A percentile compares a stretch with the other conserved stretches of the same genome.
Evolutionary conservation across 768 basidiomycete genomes (phyloP).

Genomic region (Leccinum olivaceopallidum): DNA sequence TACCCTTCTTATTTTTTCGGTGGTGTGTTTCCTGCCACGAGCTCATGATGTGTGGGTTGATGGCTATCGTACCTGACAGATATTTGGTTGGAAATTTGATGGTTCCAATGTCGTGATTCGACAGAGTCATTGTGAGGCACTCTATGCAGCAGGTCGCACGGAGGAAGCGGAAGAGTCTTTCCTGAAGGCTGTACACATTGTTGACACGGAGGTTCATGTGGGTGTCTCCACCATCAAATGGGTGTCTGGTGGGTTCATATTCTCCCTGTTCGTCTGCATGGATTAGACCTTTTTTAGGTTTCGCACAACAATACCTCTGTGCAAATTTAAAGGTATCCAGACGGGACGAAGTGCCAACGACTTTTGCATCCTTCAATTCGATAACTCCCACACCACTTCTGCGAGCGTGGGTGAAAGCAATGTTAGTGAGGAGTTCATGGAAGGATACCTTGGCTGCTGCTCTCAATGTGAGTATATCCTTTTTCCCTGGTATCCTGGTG

Average conservation of each 20-base stretch:
- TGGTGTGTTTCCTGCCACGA: not conserved
- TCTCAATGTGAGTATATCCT: not conserved
- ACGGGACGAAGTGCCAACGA: not conserved
- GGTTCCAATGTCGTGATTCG: not conserved
- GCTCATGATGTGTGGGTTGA: not conserved
- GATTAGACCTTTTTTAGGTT: not conserved
- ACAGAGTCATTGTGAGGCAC: not conserved
- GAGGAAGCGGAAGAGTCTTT: not conserved
- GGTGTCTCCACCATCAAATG: not conserved
- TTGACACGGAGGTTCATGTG: not conserved
- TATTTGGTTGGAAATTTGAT: not conserved
- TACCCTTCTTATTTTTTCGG: not conserved
- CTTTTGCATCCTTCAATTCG: not conserved
- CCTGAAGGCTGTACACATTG: not conserved
- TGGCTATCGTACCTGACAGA: not conserved
- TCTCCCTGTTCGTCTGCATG: not conserved
- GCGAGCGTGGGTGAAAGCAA: not conserved
- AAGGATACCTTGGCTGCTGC: not conserved
- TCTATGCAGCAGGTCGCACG: not conserved
- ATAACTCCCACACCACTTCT: not conserved
- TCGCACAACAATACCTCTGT: not conserved
- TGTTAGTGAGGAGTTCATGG: not conserved
- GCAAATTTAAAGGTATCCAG: not conserved
- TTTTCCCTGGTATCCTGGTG: not conserved
- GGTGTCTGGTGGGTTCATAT: not conserved